These are phyloP conservation scores for Tephrocybe sp. DNA, from an alignment of 768 basidiomycete species.

Conservation along the genomic window DNA sequence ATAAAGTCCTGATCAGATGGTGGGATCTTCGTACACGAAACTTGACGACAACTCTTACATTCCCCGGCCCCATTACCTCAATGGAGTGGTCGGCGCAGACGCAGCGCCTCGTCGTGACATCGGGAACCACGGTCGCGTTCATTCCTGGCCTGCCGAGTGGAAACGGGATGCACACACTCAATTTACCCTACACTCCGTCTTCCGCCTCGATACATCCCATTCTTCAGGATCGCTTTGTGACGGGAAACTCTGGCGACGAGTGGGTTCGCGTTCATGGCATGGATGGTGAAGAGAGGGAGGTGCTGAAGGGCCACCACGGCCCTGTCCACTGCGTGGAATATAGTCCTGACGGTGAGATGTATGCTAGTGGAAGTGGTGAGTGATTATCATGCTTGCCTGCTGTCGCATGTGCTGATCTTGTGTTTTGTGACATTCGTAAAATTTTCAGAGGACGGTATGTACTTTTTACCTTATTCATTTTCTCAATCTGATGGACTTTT, in stretches of 20 bases:
- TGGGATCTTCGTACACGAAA: constrained; percentile 89
- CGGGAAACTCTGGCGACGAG: constrained; percentile 86
- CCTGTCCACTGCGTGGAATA: constrained; percentile 94
- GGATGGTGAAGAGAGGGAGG: constrained; percentile 86
- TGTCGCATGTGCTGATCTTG: constrained; percentile 4
- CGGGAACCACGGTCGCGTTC: constrained; percentile 91
- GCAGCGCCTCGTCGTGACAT: constrained; percentile 83
- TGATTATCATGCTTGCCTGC: background rate
- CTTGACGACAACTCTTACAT: constrained; percentile 67
- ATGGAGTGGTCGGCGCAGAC: constrained; percentile 90
- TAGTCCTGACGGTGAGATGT: constrained; percentile 96
- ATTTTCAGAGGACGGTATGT: constrained; percentile 66
- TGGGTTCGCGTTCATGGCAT: constrained; percentile 96
- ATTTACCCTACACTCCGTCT: constrained; percentile 83
- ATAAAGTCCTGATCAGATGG: constrained; percentile 60
- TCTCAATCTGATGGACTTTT: background rate
- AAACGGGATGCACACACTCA: constrained; percentile 71
- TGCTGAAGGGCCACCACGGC: constrained; percentile 96
- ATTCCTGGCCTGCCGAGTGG: constrained; percentile 72
- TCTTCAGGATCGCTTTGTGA: constrained; percentile 86
- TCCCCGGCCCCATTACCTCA: constrained; percentile 82
- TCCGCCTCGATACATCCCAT: constrained; percentile 95
- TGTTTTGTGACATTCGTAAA: constrained; percentile 4
- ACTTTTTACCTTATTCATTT: background rate
- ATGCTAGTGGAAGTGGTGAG: constrained; percentile 94